Percentiles rank a stretch among this genome's conserved stretches.
Evolutionary conservation across 1,139 yeast species (phyloP).

Genomic region (Pichia terricola): DNA sequence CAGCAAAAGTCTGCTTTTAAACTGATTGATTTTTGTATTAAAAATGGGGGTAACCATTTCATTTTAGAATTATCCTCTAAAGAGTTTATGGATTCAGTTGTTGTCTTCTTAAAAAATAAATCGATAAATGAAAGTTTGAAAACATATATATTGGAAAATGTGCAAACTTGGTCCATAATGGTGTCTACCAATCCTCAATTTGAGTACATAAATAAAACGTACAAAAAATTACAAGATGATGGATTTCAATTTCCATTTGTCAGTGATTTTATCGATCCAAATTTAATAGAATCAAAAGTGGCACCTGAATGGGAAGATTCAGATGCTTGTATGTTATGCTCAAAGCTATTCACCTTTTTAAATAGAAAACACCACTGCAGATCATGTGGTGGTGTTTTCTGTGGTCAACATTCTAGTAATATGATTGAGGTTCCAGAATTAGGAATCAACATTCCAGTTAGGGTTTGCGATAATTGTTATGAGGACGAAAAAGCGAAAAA

Average conservation of each 20-base stretch:
- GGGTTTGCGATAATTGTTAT: conserved; percentile 89
- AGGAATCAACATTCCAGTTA: conserved; percentile 81
- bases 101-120: conserved; percentile 29
- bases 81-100: conserved; percentile 75
- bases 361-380: conserved; percentile 95
- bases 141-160: conserved; percentile 46
- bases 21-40: conserved; percentile 76
- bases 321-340: conserved; percentile 92
- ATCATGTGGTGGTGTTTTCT: conserved; percentile 92
- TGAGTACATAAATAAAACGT: conserved; percentile 54
- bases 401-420: conserved; percentile 74
- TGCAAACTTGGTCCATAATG: conserved; percentile 72
- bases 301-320: conserved; percentile 99
- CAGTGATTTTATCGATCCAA: conserved; percentile 29
- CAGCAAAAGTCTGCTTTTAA: conserved; percentile 66
- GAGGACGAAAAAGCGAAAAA: conserved; percentile 28
- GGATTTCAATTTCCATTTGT: conserved; percentile 65
- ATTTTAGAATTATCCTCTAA: conserved; percentile 69
- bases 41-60: conserved; percentile 88
- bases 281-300: conserved; percentile 75
- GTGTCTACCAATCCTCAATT: conserved; percentile 64
- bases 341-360: conserved; percentile 65
- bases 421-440: conserved; percentile 63
- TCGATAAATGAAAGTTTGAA: conserved; percentile 49
- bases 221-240: conserved; percentile 48